These are phyloP conservation scores for Alternaria sp. DNA, from an alignment of 2,329 filamentous ascomycete genomes.

Conservation along the genomic window DNA sequence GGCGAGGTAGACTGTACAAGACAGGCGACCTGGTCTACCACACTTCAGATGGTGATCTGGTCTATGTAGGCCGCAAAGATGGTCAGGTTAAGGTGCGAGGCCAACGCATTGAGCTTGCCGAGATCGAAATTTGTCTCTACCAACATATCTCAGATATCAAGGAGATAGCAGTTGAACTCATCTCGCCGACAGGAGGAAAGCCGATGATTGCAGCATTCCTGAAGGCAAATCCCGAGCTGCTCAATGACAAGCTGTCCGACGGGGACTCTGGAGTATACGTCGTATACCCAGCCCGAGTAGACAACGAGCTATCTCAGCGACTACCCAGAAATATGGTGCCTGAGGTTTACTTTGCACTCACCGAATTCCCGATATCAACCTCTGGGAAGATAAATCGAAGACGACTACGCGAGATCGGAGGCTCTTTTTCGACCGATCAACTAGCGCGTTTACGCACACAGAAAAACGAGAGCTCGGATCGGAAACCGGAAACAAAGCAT, in stretches of 20 bases:
- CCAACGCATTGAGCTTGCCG: slow-evolving; percentile 27
- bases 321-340: slow-evolving; percentile 53
- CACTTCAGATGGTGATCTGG: slow-evolving; percentile 14
- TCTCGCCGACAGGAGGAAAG: no score
- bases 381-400: slow-evolving; percentile 54
- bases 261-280: no score
- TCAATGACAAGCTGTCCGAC: no score
- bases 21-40: slow-evolving; percentile 11
- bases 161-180: no score
- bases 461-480: background rate
- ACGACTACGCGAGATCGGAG: slow-evolving; percentile 26
- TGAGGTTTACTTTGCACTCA: slow-evolving; percentile 55
- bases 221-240: no score
- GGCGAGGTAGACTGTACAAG: background rate
- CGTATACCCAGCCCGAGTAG: no score
- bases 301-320: background rate
- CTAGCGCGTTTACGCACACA: no score
- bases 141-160: no score
- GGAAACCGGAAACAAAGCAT: background rate
- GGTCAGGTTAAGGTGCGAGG: slow-evolving; percentile 27
- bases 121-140: slow-evolving; percentile 10
- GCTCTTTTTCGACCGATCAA: background rate
- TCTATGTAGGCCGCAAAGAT: slow-evolving; percentile 25
- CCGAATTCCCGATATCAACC: slow-evolving; percentile 53
- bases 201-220: no score